Percentiles rank a stretch among this genome's conserved stretches.
phyloP scores from a whole-genome alignment of 176 grass and related monocot species.

The Zoysia pacifica region DNA sequence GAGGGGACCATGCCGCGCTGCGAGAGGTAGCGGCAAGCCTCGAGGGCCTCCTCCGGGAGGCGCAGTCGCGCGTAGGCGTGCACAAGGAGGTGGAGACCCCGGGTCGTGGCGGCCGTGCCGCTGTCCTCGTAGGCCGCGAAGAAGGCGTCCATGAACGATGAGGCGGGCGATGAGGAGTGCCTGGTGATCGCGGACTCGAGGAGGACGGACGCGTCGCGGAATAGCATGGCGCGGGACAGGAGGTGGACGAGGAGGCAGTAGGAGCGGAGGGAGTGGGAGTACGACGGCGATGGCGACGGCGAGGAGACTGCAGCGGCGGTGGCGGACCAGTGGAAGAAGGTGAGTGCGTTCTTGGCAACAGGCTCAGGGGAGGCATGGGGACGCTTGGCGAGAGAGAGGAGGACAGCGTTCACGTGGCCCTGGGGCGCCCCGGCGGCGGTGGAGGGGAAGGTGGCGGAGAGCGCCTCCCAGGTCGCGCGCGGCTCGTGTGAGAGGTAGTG shows the following conservation, averaged over 20 bases:
- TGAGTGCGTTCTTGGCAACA: conserved; percentile 65
- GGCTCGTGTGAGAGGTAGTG: conserved; percentile 54
- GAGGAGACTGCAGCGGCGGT: background rate
- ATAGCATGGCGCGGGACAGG: conserved; percentile 67
- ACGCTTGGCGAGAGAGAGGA: conserved; percentile 59
- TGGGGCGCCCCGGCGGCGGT: conserved; percentile 24
- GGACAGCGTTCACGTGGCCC: conserved; percentile 46
- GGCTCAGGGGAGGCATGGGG: conserved; percentile 23
- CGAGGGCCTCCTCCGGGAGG: conserved; percentile 60
- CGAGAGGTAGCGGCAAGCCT: conserved; percentile 58
- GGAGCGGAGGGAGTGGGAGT: conserved; percentile 43
- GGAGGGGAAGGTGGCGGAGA: conserved; percentile 53
- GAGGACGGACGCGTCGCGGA: conserved; percentile 50
- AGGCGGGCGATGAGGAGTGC: background rate
- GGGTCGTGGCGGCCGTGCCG: conserved; percentile 42
- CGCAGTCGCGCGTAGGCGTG: conserved; percentile 64
- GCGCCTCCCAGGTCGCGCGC: conserved; percentile 55
- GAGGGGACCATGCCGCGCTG: conserved; percentile 53
- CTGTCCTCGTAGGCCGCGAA: conserved; percentile 63
- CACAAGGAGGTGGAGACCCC: conserved; percentile 79
- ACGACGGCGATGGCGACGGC: conserved; percentile 14
- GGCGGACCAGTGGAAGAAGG: conserved; percentile 76
- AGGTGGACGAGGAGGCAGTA: conserved; percentile 77
- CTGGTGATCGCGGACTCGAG: conserved; percentile 57
- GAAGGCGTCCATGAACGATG: conserved; percentile 50